Evolutionary conservation across 2,329 filamentous ascomycete genomes (phyloP), one percentile per base, ranked within the genome.

Genomic region (Penicillium sp.): DNA sequence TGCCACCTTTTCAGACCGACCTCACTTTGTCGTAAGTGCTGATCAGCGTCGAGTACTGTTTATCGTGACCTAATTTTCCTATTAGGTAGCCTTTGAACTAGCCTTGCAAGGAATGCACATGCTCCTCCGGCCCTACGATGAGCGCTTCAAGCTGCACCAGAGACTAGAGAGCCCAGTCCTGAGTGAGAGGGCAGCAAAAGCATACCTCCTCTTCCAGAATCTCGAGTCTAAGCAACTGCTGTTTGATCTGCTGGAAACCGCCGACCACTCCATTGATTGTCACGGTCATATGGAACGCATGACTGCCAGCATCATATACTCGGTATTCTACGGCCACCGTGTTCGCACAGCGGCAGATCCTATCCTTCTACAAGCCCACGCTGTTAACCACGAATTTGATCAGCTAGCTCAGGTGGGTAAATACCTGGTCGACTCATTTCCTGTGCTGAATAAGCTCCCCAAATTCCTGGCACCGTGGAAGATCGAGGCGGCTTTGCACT

Each of bases 251-350:
- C 59, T 80, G n/a, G 59, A 63, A 1, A 66, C 68, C 1, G 62
- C 61, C 1, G 69, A 72, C 35, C 81, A 77, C 68, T 74, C 76
- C 60, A 72, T 74, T 51, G 69, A 74, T 21, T 33, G 28, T 33
- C 28, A 33, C 28, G 28, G 28, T 5, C 28, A 33, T 9, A 70
- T 81, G 26, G 76, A 80, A 61, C 71, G 78, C 0, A 81, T 77
- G 60, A 77, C 77, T 0, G 72, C 74, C 1, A 80, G 77, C 59
- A 71, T 81, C 14, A 74, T 81, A 1, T 79, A 79, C 61, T 76
- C 74, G 5, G 74, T 81, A 7, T 72, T 77, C 3, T 82, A 82
- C 60, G 79, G 80, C 0, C 74, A 77, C 47, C 75, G 79, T 2
- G 76, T 81, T 5, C 52, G 57, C 1, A 61, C 60, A 9, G 62